Conservation (phyloP, 176 grass and related monocot species). For the Avena eriantha region DNA sequence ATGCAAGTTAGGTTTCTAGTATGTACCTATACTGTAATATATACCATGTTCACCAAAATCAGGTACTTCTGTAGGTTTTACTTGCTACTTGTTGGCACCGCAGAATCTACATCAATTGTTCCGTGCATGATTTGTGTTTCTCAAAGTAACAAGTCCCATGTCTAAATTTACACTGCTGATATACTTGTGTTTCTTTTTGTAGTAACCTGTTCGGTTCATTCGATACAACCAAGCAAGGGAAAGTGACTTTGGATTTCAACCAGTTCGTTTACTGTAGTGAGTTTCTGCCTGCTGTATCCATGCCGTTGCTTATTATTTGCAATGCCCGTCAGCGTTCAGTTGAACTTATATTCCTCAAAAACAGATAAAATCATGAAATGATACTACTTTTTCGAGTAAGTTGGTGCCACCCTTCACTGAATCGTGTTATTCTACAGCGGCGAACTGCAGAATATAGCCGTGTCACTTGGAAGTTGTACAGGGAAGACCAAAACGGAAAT, state of each 20-base stretch:
- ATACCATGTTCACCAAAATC: too few species aligned
- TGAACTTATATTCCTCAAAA: neutral
- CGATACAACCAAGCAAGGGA: slow-evolving; percentile 77
- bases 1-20: too few species aligned
- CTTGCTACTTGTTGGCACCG: too few species aligned
- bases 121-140: neutral
- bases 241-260: slow-evolving; percentile 87
- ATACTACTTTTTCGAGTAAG: neutral
- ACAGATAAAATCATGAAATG: neutral
- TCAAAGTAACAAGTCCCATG: neutral
- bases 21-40: too few species aligned
- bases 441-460: slow-evolving; percentile 79
- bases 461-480: neutral
- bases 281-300: slow-evolving; percentile 38
- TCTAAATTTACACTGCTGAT: neutral
- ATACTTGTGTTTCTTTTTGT: slow-evolving; percentile 19
- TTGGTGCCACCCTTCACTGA: neutral
- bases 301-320: slow-evolving; percentile 3
- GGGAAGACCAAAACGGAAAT: neutral
- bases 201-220: slow-evolving; percentile 88
- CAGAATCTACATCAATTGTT: too few species aligned
- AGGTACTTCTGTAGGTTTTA: too few species aligned
- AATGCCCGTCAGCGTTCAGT: neutral
- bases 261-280: slow-evolving; percentile 90
- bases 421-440: slow-evolving; percentile 48